phyloP scores from a whole-genome alignment of 1,139 yeast genomes.

The Yamadazyma oceani region DNA sequence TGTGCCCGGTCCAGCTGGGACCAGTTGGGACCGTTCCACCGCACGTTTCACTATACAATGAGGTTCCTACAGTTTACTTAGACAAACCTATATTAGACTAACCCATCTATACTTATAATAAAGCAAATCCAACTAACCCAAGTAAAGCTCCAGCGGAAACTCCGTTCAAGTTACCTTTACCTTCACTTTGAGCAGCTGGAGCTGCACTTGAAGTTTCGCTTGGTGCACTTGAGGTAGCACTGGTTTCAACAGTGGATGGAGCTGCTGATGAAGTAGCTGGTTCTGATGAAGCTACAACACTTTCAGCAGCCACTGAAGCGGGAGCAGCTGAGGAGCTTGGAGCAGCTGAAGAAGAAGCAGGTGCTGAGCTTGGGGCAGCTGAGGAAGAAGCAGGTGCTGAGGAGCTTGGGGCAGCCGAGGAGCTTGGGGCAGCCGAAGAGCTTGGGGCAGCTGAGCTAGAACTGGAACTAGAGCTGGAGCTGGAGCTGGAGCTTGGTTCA shows the following conservation, averaged over 20 bases:
- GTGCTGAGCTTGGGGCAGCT: slow-evolving; percentile 21
- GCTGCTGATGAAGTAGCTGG: slow-evolving; percentile 16
- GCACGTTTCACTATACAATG: too few species aligned
- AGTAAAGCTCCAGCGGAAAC: slow-evolving; percentile 45
- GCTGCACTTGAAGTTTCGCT: slow-evolving; percentile 20
- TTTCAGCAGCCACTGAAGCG: slow-evolving; percentile 15
- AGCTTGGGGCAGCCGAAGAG: not conserved
- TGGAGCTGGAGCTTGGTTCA: slow-evolving; percentile 23
- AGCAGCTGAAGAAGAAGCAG: slow-evolving; percentile 16
- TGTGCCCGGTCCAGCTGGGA: too few species aligned
- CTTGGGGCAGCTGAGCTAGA: slow-evolving; percentile 21
- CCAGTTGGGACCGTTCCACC: too few species aligned
- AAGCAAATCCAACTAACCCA: slow-evolving; percentile 52
- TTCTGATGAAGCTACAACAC: slow-evolving; percentile 16
- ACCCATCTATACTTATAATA: slow-evolving; percentile 28
- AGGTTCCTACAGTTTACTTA: too few species aligned
- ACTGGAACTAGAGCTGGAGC: slow-evolving; percentile 32
- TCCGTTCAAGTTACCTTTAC: slow-evolving; percentile 32
- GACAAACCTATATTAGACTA: too few species aligned
- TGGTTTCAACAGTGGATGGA: slow-evolving; percentile 24
- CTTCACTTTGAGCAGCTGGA: slow-evolving; percentile 15
- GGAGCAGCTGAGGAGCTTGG: slow-evolving; percentile 17
- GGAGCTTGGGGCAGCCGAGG: slow-evolving; percentile 20
- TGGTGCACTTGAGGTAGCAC: slow-evolving; percentile 12
- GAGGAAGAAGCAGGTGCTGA: slow-evolving; percentile 17